A percentile compares a stretch with the other conserved stretches of the same genome.
These are phyloP conservation scores for Tylopilus sp. DNA, from an alignment of 768 basidiomycete genomes.

Conservation along the genomic window DNA sequence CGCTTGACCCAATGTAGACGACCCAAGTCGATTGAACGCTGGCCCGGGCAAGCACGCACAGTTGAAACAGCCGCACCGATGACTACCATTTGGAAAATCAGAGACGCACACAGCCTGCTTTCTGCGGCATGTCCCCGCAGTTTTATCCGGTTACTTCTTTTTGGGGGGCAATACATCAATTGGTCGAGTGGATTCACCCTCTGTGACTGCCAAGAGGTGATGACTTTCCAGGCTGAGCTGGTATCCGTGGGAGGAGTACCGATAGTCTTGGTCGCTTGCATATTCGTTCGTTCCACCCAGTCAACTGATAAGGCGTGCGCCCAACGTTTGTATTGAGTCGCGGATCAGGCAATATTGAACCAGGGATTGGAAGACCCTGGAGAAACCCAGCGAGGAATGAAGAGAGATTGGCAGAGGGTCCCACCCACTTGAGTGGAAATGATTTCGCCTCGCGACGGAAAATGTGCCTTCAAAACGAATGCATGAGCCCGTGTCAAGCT, in stretches of 20 bases:
- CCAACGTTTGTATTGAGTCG: neutral
- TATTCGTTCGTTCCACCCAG: neutral
- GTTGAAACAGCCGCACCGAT: neutral
- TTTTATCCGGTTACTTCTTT: neutral
- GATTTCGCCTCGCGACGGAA: neutral
- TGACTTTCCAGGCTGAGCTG: neutral
- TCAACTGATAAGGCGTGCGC: neutral
- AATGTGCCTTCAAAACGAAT: neutral
- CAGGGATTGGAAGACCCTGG: neutral
- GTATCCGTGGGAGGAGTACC: neutral
- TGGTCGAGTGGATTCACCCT: neutral
- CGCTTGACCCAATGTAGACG: conserved; percentile 20
- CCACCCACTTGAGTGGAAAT: neutral
- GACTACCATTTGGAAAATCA: neutral
- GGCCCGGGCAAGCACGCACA: neutral
- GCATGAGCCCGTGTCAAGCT: neutral
- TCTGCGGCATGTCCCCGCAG: neutral
- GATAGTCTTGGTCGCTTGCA: neutral
- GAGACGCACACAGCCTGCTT: conserved; percentile 9
- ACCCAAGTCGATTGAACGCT: conserved; percentile 4
- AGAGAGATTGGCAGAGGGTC: neutral
- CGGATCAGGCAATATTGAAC: neutral
- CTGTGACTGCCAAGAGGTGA: neutral
- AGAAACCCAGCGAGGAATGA: neutral
- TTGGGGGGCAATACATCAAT: conserved; percentile 6